These are phyloP conservation scores for Isatis lusitanica DNA, from an alignment of 441 rosid genomes.

Conservation along the genomic window DNA sequence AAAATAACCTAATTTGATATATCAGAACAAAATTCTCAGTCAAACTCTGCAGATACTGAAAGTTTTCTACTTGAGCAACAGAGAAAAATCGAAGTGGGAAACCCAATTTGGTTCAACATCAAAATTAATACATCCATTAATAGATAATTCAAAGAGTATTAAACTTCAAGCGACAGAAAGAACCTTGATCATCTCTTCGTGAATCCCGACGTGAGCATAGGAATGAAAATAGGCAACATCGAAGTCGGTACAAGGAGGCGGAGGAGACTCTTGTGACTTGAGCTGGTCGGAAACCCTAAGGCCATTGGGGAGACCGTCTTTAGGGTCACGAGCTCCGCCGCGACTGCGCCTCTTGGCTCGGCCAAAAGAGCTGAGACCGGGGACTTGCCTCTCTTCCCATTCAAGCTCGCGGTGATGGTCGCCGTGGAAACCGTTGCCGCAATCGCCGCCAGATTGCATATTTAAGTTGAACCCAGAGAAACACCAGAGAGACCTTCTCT, in stretches of 20 bases:
- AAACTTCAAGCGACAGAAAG: not conserved
- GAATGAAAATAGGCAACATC: conserved; percentile 90
- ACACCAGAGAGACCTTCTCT: conserved; percentile 12
- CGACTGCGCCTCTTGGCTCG: conserved; percentile 39
- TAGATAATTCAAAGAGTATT: not conserved
- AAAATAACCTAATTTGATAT: not conserved
- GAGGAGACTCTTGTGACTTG: conserved; percentile 35
- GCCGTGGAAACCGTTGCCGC: conserved; percentile 50
- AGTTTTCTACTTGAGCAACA: not conserved
- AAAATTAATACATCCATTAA: not conserved
- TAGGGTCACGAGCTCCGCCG: conserved; percentile 39
- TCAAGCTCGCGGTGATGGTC: conserved; percentile 40
- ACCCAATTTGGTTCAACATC: not conserved
- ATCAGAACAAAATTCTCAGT: not conserved
- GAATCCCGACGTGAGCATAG: conserved; percentile 93
- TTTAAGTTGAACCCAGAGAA: conserved; percentile 17
- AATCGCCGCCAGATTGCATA: conserved; percentile 48
- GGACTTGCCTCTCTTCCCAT: conserved; percentile 32
- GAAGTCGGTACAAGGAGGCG: conserved; percentile 87
- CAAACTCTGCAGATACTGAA: conserved; percentile 7
- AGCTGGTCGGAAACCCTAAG: conserved; percentile 40
- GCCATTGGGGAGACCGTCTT: conserved; percentile 30
- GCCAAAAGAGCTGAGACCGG: conserved; percentile 20
- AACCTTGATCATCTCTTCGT: conserved; percentile 98
- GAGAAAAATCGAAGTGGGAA: not conserved